Conservation (phyloP, 75 land plant genomes). For the Selaginella moellendorffii region DNA sequence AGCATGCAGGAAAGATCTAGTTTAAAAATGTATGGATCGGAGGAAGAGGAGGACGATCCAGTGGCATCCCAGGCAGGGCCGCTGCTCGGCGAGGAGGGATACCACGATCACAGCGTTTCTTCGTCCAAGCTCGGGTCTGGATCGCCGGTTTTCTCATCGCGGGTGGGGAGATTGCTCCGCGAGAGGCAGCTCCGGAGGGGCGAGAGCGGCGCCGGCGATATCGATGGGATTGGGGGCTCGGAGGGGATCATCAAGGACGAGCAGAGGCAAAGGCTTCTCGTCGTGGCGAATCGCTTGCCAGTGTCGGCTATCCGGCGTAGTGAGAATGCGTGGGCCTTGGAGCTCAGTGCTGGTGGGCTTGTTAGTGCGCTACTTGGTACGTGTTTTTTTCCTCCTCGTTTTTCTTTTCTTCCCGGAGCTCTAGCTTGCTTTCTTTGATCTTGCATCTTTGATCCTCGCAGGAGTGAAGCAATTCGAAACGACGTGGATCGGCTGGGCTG, state of each 20-base stretch:
- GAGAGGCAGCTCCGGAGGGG: constrained; percentile 3
- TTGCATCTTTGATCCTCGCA: too few species aligned
- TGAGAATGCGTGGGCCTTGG: constrained; percentile 6
- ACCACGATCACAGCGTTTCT: neutral
- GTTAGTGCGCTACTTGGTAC: constrained; percentile 6
- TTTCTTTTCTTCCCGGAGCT: too few species aligned
- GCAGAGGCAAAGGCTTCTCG: constrained; percentile 10
- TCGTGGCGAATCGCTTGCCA: constrained; percentile 4
- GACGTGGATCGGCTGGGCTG: constrained; percentile 99
- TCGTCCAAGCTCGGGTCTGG: neutral
- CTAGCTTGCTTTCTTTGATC: too few species aligned
- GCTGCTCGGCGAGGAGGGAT: neutral
- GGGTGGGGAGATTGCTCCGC: neutral
- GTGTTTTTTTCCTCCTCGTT: neutral
- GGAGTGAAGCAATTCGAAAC: constrained; percentile 99
- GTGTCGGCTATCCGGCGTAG: neutral
- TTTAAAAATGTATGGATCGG: neutral
- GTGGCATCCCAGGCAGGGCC: neutral
- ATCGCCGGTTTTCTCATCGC: neutral
- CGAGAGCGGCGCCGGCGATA: neutral
- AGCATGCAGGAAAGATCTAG: neutral
- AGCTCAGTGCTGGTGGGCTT: constrained; percentile 2
- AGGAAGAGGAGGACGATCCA: neutral
- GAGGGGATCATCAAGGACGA: neutral
- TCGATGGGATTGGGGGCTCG: neutral